A percentile compares a stretch with the other conserved stretches of the same genome.
phyloP scores from a whole-genome alignment of 371 early-diverging fungal genomes.

The Capillidium heterosporum region DNA sequence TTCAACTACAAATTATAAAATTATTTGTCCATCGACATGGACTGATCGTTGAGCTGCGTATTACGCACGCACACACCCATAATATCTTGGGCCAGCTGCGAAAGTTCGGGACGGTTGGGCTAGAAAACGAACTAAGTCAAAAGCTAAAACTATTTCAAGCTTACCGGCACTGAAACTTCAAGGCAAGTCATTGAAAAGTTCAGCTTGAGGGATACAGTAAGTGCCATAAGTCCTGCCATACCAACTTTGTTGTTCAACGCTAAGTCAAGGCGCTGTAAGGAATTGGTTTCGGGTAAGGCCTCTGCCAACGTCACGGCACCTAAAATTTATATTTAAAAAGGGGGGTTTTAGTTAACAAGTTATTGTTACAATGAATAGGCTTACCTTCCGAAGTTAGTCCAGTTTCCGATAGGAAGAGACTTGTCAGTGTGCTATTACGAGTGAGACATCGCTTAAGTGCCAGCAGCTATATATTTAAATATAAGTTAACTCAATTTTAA shows the following conservation, averaged over 20 bases:
- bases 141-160: conserved; percentile 6
- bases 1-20: no score
- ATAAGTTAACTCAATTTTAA: no score
- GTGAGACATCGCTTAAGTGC: no score
- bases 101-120: conserved; percentile 44
- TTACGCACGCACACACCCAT: conserved; percentile 43
- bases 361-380: neutral
- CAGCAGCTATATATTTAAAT: no score
- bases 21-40: no score
- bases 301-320: conserved; percentile 64
- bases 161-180: conserved; percentile 46
- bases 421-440: neutral
- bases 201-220: conserved; percentile 48
- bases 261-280: conserved; percentile 45
- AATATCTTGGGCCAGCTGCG: conserved; percentile 43
- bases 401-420: neutral
- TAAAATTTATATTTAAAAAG: conserved; percentile 11
- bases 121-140: conserved; percentile 4
- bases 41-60: conserved; percentile 18
- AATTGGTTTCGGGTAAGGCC: conserved; percentile 47
- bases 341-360: neutral
- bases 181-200: conserved; percentile 47
- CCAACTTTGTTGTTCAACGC: conserved; percentile 49
- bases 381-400: neutral
- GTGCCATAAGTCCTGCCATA: conserved; percentile 58